Conservation (phyloP, 495 filamentous ascomycete genomes). For the Rhizodiscina lignyota region DNA sequence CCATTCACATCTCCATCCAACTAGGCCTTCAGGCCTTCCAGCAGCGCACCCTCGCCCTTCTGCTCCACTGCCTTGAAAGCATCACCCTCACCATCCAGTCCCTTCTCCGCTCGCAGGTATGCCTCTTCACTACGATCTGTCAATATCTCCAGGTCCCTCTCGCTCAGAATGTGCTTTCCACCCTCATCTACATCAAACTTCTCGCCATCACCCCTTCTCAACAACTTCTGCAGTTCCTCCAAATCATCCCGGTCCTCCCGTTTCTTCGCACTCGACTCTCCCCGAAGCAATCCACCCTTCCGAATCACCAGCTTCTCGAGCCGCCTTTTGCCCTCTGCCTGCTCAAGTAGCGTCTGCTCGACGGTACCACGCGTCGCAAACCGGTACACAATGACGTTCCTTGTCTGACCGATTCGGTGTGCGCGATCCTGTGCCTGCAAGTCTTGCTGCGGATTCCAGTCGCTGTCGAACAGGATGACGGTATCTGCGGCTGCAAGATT, state of each 20-base stretch:
- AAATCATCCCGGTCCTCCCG: conserved; percentile 31
- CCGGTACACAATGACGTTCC: conserved; percentile 86
- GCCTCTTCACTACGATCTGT: conserved; percentile 79
- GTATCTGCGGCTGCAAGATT: conserved; percentile 63
- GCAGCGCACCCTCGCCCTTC: conserved; percentile 25
- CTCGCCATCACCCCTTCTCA: conserved; percentile 42
- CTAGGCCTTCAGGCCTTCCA: conserved; percentile 20
- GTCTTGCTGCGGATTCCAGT: conserved; percentile 98
- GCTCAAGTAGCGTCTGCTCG: conserved; percentile 73
- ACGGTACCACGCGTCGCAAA: conserved; percentile 87
- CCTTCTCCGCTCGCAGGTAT: conserved; percentile 58
- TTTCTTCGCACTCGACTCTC: conserved; percentile 5
- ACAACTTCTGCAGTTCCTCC: conserved; percentile 39
- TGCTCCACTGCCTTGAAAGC: conserved; percentile 59
- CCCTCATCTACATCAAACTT: conserved; percentile 40
- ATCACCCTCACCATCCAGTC: conserved; percentile 38
- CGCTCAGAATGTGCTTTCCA: conserved; percentile 45
- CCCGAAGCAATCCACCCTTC: conserved; percentile 53
- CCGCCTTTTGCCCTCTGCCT: conserved; percentile 83
- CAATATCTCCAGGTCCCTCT: conserved; percentile 61
- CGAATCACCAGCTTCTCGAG: conserved; percentile 91
- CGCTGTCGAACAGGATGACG: conserved; percentile 60
- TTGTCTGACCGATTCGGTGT: conserved; percentile 85
- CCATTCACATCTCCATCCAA: too few relatives aligned
- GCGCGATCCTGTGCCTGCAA: conserved; percentile 90